phyloP scores from a whole-genome alignment of 441 rosid genomes.

The Pelargonium citronellum region DNA sequence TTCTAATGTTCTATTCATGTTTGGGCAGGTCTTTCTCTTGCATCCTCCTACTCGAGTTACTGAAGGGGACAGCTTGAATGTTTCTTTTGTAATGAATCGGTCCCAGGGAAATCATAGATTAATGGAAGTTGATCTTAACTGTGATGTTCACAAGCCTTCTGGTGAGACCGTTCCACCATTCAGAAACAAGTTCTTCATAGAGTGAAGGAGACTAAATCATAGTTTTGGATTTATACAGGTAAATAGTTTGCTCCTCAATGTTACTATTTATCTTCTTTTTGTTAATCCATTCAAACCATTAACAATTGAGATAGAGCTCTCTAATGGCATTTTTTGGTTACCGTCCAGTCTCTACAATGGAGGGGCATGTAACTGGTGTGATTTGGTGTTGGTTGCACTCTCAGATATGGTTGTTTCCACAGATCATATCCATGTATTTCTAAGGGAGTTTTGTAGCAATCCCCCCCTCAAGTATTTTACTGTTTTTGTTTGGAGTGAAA shows the following conservation, averaged over 20 bases:
- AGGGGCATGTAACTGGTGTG: neutral
- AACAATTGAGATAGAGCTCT: too few relatives aligned
- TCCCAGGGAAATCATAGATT: slow-evolving; percentile 80
- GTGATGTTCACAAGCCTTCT: slow-evolving; percentile 50
- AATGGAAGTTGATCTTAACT: slow-evolving; percentile 73
- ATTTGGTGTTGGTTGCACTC: neutral
- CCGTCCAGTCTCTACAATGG: neutral
- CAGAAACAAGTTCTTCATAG: slow-evolving; percentile 57
- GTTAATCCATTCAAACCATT: neutral
- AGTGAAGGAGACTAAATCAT: slow-evolving; percentile 42
- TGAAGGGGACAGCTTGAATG: slow-evolving; percentile 52
- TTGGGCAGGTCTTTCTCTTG: slow-evolving; percentile 67
- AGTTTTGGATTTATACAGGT: slow-evolving; percentile 4
- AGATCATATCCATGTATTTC: neutral
- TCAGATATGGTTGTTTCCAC: neutral
- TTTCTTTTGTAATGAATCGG: slow-evolving; percentile 69
- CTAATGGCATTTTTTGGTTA: neutral
- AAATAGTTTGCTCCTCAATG: neutral
- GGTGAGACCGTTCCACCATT: slow-evolving; percentile 43
- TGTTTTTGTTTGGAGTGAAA: neutral
- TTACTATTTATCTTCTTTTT: neutral
- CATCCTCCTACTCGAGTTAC: slow-evolving; percentile 44
- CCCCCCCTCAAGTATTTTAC: neutral
- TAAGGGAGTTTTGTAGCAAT: neutral
- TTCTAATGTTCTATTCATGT: slow-evolving; percentile 14